Evolutionary conservation across 2,329 filamentous ascomycete genomes (phyloP).

Genomic region (Neoascochyta sp.): DNA sequence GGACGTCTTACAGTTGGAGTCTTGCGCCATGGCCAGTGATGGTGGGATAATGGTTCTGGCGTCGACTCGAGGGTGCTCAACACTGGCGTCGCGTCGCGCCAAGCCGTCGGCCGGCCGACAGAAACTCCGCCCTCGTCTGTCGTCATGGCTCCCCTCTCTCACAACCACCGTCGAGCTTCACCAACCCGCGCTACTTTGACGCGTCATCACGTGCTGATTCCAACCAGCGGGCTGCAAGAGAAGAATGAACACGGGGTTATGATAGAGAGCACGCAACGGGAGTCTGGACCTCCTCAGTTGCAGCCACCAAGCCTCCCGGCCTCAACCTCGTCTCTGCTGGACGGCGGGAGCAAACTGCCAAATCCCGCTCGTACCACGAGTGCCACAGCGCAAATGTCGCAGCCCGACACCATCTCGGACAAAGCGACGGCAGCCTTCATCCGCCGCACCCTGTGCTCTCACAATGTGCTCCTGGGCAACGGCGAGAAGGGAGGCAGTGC

Average conservation of each 20-base stretch:
- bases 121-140: slow-evolving; percentile 4
- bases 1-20: background rate
- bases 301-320: slow-evolving; percentile 20
- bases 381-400: slow-evolving; percentile 27
- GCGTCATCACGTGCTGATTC: slow-evolving; percentile 12
- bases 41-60: no score
- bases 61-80: no score
- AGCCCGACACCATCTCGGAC: slow-evolving; percentile 57
- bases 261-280: slow-evolving; percentile 25
- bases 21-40: no score
- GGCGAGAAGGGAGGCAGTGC: slow-evolving; percentile 55
- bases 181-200: slow-evolving; percentile 6
- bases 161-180: slow-evolving; percentile 5
- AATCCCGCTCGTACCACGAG: slow-evolving; percentile 14
- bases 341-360: slow-evolving; percentile 11
- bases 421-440: slow-evolving; percentile 77
- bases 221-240: background rate
- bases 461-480: slow-evolving; percentile 49
- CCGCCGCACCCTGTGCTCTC: slow-evolving; percentile 77
- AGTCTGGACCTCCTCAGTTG: slow-evolving; percentile 16
- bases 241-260: slow-evolving; percentile 23
- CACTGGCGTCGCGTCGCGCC: no score
- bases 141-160: slow-evolving; percentile 16
- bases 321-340: slow-evolving; percentile 11
- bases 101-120: slow-evolving; percentile 19